Percentiles rank a stretch among this genome's conserved stretches.
Evolutionary conservation across 2,329 filamentous ascomycete genomes (phyloP).

Genomic region (Rutstroemia sydowiana): DNA sequence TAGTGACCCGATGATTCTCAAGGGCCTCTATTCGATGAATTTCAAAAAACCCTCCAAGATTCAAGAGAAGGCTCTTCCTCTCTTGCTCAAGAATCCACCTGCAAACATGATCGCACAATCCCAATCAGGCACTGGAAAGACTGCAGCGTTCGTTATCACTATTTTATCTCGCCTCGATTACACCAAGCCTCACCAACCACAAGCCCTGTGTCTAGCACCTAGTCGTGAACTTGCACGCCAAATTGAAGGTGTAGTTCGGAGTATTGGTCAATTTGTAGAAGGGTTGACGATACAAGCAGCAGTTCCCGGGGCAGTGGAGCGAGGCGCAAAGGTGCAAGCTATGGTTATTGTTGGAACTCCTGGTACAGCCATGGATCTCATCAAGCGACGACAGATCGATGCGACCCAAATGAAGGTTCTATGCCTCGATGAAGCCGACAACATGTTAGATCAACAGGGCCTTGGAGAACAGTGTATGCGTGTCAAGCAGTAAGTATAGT

Average conservation of each 20-base stretch:
- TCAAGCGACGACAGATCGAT: conserved; percentile 70
- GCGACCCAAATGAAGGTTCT: conserved; percentile 67
- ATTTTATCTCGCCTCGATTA: conserved; percentile 83
- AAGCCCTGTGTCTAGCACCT: conserved; percentile 83
- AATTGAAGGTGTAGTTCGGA: conserved; percentile 76
- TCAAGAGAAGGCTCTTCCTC: conserved; percentile 85
- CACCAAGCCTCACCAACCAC: conserved; percentile 58
- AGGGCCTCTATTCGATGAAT: conserved; percentile 72
- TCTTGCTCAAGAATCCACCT: conserved; percentile 81
- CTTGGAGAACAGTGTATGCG: conserved; percentile 91
- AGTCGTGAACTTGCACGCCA: conserved; percentile 92
- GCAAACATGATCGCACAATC: conserved; percentile 95
- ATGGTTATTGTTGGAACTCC: conserved; percentile 89
- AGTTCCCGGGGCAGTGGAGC: conserved; percentile 68
- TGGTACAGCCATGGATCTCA: conserved; percentile 83
- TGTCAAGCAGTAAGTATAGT: conserved; percentile 65
- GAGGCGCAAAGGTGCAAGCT: conserved; percentile 61
- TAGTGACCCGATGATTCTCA: conserved; percentile 58
- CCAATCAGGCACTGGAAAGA: conserved; percentile 98
- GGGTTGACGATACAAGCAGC: conserved; percentile 72
- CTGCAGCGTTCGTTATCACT: conserved; percentile 90
- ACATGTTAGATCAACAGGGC: conserved; percentile 95
- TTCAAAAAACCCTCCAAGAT: conserved; percentile 97
- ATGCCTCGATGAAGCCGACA: conserved; percentile 94
- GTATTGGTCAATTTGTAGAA: conserved; percentile 78